A percentile compares a stretch with the other conserved stretches of the same genome.
Conservation (phyloP, 495 filamentous ascomycete species). For the Cladorrhinum samala region DNA sequence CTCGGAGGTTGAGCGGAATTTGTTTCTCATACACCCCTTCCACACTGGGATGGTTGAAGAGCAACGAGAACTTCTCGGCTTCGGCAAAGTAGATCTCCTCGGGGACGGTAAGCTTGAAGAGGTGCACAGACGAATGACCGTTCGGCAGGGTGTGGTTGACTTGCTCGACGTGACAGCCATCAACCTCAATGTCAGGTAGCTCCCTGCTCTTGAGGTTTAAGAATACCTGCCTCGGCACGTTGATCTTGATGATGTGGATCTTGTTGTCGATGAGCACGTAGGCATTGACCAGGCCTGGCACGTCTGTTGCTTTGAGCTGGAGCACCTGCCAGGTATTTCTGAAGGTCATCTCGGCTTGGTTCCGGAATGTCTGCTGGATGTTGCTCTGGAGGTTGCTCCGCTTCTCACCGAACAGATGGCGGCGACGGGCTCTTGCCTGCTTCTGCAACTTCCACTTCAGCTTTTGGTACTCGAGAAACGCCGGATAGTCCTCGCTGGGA, state of each 20-base stretch:
- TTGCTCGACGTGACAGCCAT: constrained; percentile 82
- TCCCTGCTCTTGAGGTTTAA: constrained; percentile 84
- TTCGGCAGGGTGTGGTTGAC: constrained; percentile 89
- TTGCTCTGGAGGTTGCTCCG: constrained; percentile 63
- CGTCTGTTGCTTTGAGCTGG: constrained; percentile 73
- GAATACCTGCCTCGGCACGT: constrained; percentile 83
- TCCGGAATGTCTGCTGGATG: constrained; percentile 82
- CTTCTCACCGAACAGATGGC: constrained; percentile 86
- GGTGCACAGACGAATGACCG: constrained; percentile 84
- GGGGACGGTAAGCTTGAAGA: constrained; percentile 87
- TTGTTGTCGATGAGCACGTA: constrained; percentile 92
- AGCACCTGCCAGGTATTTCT: constrained; percentile 91
- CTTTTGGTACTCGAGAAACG: constrained; percentile 93
- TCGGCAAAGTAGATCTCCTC: constrained; percentile 85
- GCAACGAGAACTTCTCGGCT: constrained; percentile 66
- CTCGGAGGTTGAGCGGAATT: constrained; percentile 74
- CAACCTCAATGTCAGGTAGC: constrained; percentile 81
- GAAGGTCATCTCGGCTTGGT: constrained; percentile 82
- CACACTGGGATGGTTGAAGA: constrained; percentile 89
- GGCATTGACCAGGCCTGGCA: constrained; percentile 77
- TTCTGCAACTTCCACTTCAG: constrained; percentile 98
- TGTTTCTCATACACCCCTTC: constrained; percentile 97
- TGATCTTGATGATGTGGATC: constrained; percentile 79
- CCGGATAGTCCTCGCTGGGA: constrained; percentile 79
- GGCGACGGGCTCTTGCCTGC: constrained; percentile 76